Evolutionary conservation across 176 grass and related monocot genomes (phyloP).

Genomic region (Musa schizocarpa): DNA sequence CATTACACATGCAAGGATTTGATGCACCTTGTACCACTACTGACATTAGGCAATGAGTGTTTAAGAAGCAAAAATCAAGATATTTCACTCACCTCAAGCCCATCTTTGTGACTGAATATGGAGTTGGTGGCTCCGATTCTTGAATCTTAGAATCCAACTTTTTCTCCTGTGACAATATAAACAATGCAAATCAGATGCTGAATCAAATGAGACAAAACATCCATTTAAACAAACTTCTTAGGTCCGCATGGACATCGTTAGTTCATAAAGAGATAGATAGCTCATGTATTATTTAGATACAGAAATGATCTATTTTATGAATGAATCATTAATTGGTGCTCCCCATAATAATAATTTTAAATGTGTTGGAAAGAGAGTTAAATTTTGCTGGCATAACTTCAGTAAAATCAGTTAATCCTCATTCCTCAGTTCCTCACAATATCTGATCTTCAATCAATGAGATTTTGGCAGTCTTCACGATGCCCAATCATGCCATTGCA

Average conservation of each 20-base stretch:
- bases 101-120: slow-evolving; percentile 8
- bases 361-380: background rate
- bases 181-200: slow-evolving; percentile 2
- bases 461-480: background rate
- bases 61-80: slow-evolving; percentile 1
- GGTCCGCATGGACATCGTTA: background rate
- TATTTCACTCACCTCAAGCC: slow-evolving; percentile 58
- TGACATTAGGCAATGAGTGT: background rate
- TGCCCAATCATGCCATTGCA: background rate
- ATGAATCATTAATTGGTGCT: background rate
- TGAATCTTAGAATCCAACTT: slow-evolving; percentile 56
- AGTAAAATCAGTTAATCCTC: background rate
- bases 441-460: too few species aligned
- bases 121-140: slow-evolving; percentile 51
- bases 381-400: background rate
- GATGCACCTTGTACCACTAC: background rate
- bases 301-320: background rate
- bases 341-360: background rate
- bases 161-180: slow-evolving; percentile 55
- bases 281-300: background rate
- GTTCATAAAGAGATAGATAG: background rate
- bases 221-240: background rate
- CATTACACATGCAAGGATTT: background rate
- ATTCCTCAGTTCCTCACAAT: too few species aligned
- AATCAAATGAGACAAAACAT: background rate